Conservation (phyloP, 2,329 filamentous ascomycete species). For the Botrytis porri region DNA sequence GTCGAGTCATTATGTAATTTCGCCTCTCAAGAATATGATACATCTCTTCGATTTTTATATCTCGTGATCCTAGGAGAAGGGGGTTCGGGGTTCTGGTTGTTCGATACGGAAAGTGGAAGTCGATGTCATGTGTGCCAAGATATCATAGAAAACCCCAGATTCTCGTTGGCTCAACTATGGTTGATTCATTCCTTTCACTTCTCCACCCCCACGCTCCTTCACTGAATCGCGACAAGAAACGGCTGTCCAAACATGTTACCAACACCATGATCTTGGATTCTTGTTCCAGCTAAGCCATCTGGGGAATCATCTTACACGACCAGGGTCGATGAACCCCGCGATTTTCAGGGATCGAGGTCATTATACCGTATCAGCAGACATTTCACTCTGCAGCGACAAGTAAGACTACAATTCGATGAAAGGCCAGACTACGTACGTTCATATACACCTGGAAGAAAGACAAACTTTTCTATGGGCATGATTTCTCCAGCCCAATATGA, state of each 20-base stretch:
- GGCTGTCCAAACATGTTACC: conserved; percentile 4
- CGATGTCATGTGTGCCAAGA: conserved; percentile 15
- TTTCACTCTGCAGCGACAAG: conserved; percentile 13
- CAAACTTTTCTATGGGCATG: neutral
- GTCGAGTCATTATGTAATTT: conserved; percentile 13
- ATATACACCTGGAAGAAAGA: conserved; percentile 5
- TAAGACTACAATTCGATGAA: conserved; percentile 4
- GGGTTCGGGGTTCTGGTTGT: neutral
- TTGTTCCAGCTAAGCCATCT: conserved; percentile 7
- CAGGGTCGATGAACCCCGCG: conserved; percentile 15
- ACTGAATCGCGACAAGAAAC: neutral
- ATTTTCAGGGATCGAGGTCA: conserved; percentile 13
- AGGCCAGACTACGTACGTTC: neutral
- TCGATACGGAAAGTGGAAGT: neutral
- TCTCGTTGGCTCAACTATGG: conserved; percentile 13
- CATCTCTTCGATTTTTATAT: neutral
- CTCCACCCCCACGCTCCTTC: conserved; percentile 6
- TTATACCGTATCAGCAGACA: conserved; percentile 20
- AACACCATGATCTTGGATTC: conserved; percentile 14
- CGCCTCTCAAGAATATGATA: neutral
- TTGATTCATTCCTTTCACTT: neutral
- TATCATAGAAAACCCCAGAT: neutral
- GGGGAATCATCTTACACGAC: conserved; percentile 4
- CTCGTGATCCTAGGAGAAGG: neutral
- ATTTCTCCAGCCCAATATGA: neutral